Percentiles rank a stretch among this genome's conserved stretches.
Conservation (phyloP, 495 filamentous ascomycete species). For the Podospora comata region DNA sequence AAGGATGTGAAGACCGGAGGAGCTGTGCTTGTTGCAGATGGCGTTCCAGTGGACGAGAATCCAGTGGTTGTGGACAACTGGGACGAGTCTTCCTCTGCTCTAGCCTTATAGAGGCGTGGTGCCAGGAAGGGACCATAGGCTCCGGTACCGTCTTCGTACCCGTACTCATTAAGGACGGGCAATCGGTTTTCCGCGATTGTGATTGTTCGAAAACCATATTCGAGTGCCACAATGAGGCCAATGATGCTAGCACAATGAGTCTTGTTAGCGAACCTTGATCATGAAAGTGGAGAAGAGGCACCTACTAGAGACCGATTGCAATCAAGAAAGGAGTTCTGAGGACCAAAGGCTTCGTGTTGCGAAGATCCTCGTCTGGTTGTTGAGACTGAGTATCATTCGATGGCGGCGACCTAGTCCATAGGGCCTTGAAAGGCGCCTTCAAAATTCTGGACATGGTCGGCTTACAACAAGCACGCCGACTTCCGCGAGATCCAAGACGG, state of each 20-base stretch:
- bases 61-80: not conserved
- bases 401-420: not conserved
- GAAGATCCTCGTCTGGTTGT: not conserved
- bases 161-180: not conserved
- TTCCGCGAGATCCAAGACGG: not conserved
- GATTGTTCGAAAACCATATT: slow-evolving; percentile 1
- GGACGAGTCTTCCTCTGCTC: not conserved
- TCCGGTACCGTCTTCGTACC: not conserved
- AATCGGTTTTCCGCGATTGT: not conserved
- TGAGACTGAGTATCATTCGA: not conserved
- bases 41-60: not conserved
- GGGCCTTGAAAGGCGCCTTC: not conserved
- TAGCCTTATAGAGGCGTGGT: not conserved
- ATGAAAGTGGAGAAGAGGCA: not conserved
- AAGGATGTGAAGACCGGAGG: no score
- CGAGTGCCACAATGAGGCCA: not conserved
- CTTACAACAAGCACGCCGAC: not conserved
- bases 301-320: not conserved
- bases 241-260: not conserved
- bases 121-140: not conserved
- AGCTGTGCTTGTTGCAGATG: no score
- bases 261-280: not conserved
- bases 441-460: not conserved
- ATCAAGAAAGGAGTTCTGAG: not conserved
- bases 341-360: not conserved